These are phyloP conservation scores for Gypsophila paniculata DNA, from an alignment of 179 eudicot genomes.

Conservation along the genomic window DNA sequence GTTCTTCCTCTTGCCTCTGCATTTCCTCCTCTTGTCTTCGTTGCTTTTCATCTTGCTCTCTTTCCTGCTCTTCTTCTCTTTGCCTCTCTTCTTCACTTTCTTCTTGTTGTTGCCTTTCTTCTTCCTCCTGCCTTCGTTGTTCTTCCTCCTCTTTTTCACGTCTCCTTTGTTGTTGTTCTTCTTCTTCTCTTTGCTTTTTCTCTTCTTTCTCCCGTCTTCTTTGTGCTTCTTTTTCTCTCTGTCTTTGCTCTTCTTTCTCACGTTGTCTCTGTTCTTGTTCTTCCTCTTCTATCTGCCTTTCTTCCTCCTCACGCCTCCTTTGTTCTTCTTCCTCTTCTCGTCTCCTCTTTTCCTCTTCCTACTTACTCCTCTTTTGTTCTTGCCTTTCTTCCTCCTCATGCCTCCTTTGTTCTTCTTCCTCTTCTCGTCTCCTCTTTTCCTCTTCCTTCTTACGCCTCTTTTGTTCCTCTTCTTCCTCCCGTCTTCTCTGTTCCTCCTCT, in stretches of 20 bases:
- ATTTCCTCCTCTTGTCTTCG: background rate
- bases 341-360: background rate
- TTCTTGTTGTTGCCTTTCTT: background rate
- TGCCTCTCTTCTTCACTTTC: conserved; percentile 2
- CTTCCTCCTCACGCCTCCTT: conserved; percentile 14
- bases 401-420: conserved; percentile 6
- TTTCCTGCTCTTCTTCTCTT: background rate
- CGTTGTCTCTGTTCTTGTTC: background rate
- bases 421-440: background rate
- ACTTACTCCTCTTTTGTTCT: conserved; percentile 18
- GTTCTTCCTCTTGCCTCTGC: background rate
- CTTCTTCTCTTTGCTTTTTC: background rate
- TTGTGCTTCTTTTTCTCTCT: conserved; percentile 20
- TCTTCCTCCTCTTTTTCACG: background rate
- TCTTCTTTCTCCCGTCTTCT: conserved; percentile 18
- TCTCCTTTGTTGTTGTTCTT: background rate
- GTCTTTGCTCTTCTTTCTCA: background rate
- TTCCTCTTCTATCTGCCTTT: conserved; percentile 11
- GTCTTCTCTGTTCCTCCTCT: background rate
- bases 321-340: background rate
- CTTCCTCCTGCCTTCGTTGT: background rate
- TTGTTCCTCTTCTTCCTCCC: conserved; percentile 12
- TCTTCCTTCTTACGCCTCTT: conserved; percentile 2
- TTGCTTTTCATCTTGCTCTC: background rate
- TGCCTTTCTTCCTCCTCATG: conserved; percentile 3